Evolutionary conservation across 768 basidiomycete species (phyloP).

Genomic region (Phallus indusiatus): DNA sequence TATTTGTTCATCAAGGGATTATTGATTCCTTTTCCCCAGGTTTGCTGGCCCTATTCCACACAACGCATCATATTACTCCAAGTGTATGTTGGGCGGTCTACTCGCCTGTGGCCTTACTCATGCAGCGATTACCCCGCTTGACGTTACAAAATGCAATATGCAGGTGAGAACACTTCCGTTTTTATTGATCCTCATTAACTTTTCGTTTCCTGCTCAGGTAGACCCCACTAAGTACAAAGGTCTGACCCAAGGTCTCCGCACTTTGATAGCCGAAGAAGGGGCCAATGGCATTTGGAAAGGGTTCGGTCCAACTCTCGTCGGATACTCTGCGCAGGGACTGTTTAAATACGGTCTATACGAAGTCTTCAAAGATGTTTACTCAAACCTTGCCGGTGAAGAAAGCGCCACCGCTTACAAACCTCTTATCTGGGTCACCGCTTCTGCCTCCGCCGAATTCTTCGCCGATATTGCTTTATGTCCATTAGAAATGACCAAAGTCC

Average conservation of each 20-base stretch:
- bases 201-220: constrained; percentile 40
- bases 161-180: constrained; percentile 40
- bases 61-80: constrained; percentile 66
- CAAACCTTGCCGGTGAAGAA: constrained; percentile 84
- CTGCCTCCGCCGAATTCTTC: constrained; percentile 91
- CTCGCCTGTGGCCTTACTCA: constrained; percentile 86
- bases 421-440: constrained; percentile 87
- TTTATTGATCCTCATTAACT: background rate
- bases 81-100: constrained; percentile 81
- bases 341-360: constrained; percentile 99
- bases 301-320: constrained; percentile 84
- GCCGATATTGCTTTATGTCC: constrained; percentile 96
- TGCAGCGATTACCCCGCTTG: constrained; percentile 78
- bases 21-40: constrained; percentile 24
- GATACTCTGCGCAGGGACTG: constrained; percentile 93
- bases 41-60: constrained; percentile 66
- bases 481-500: constrained; percentile 88
- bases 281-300: constrained; percentile 88
- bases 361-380: constrained; percentile 89
- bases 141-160: constrained; percentile 90
- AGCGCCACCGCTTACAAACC: constrained; percentile 72
- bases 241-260: constrained; percentile 47
- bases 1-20: background rate
- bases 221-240: constrained; percentile 69
- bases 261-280: constrained; percentile 73